Conservation (phyloP, 2,329 filamentous ascomycete genomes). For the Cyphellophora attinorum region DNA sequence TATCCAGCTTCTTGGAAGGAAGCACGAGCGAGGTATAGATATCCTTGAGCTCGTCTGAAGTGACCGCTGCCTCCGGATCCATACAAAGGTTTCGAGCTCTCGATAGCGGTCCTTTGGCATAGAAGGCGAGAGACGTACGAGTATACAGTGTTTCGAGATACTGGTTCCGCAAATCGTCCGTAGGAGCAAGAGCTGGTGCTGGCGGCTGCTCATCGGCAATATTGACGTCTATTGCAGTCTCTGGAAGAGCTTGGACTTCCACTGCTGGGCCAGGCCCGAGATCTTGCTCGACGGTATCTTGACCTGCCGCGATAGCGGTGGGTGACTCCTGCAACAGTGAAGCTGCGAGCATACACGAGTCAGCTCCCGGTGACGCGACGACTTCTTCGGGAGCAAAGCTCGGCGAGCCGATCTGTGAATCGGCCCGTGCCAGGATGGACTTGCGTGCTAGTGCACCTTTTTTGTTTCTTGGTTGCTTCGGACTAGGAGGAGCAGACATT, state of each 20-base stretch:
- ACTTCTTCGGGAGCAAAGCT: not conserved
- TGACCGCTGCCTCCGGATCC: conserved; percentile 17
- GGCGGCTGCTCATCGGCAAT: conserved; percentile 6
- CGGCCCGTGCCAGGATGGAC: conserved; percentile 13
- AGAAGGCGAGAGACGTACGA: conserved; percentile 41
- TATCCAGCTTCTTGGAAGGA: conserved; percentile 36
- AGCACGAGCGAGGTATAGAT: conserved; percentile 34
- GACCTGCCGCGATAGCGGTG: not conserved
- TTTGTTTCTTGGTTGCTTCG: conserved; percentile 15
- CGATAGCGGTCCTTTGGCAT: conserved; percentile 40
- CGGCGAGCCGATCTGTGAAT: not conserved
- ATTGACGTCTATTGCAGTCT: not conserved
- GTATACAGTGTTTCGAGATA: conserved; percentile 19
- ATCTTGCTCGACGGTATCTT: not conserved
- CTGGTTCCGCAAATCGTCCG: conserved; percentile 14
- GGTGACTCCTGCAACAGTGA: conserved; percentile 1
- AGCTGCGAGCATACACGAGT: not conserved
- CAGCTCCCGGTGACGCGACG: not conserved
- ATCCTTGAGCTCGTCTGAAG: conserved; percentile 22
- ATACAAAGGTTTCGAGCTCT: conserved; percentile 33
- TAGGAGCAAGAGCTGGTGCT: too few species aligned
- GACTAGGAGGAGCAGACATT: conserved; percentile 9
- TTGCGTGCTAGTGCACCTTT: conserved; percentile 17
- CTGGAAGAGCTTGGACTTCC: not conserved
- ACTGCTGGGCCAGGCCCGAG: not conserved